These are phyloP conservation scores for Yamadazyma akitaensis DNA, from an alignment of 805 yeast species.

Conservation along the genomic window DNA sequence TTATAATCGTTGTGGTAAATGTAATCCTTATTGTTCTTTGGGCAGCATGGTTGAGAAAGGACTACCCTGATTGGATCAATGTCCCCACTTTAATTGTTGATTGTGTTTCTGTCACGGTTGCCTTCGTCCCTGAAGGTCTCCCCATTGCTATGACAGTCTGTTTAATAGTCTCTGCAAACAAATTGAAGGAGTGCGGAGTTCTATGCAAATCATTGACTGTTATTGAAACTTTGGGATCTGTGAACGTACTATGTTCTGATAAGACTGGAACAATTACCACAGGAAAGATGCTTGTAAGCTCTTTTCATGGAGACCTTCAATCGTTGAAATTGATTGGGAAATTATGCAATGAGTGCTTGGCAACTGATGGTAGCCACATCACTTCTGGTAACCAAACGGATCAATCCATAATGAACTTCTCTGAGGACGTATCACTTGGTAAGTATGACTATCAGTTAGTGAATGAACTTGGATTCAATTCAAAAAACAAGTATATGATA, in stretches of 20 bases:
- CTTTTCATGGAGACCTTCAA: constrained; percentile 7
- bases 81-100: constrained; percentile 41
- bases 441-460: constrained; percentile 17
- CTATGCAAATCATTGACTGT: constrained; percentile 45
- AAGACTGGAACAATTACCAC: constrained; percentile 49
- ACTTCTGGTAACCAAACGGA: constrained; percentile 48
- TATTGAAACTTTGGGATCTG: constrained; percentile 57
- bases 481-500: constrained; percentile 46
- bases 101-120: constrained; percentile 44
- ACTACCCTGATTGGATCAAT: constrained; percentile 40
- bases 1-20: constrained; percentile 24
- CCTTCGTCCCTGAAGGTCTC: constrained; percentile 51
- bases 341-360: constrained; percentile 36
- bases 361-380: constrained; percentile 11
- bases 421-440: neutral
- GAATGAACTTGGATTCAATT: constrained; percentile 35
- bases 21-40: constrained; percentile 35
- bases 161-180: constrained; percentile 45
- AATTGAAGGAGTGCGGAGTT: constrained; percentile 43
- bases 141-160: constrained; percentile 52
- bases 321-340: constrained; percentile 18
- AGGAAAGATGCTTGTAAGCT: constrained; percentile 45
- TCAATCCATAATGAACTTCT: constrained; percentile 29
- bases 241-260: constrained; percentile 44
- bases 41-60: constrained; percentile 42